Evolutionary conservation across 225 moss, liverwort and hornwort genomes (phyloP).

Genomic region (Takakia lepidozioides): DNA sequence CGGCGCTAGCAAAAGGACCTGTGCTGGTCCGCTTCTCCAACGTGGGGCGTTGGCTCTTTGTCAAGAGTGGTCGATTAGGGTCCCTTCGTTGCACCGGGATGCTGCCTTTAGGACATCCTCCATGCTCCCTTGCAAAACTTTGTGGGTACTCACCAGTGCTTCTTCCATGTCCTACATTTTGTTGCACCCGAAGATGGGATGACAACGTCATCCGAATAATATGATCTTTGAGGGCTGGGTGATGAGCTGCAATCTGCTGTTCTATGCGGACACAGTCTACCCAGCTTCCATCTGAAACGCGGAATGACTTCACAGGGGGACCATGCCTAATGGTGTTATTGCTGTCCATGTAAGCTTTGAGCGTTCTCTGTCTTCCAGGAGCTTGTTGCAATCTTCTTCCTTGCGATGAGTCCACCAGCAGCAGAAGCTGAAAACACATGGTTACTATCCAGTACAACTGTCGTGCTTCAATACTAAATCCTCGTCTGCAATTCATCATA

Average conservation of each 20-base stretch:
- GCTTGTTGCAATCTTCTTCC: no score
- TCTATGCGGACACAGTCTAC: slow-evolving; percentile 30
- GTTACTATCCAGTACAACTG: no score
- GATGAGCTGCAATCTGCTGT: slow-evolving; percentile 29
- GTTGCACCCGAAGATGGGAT: neutral
- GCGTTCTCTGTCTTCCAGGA: neutral
- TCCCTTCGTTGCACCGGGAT: slow-evolving; percentile 2
- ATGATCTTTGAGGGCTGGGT: slow-evolving; percentile 24
- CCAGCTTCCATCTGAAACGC: slow-evolving; percentile 26
- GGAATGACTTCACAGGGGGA: slow-evolving; percentile 12
- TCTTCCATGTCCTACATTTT: neutral
- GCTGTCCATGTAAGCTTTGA: slow-evolving; percentile 3
- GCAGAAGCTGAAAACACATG: no score
- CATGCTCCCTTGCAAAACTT: slow-evolving; percentile 6
- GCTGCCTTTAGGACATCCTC: slow-evolving; percentile 5
- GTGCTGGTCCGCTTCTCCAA: no score
- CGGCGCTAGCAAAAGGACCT: neutral
- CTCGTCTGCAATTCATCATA: no score
- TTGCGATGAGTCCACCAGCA: no score
- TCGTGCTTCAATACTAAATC: no score
- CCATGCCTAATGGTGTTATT: slow-evolving; percentile 1
- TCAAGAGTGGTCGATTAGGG: neutral
- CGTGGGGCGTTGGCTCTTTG: neutral
- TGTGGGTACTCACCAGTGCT: neutral
- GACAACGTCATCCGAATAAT: slow-evolving; percentile 13